These are phyloP conservation scores for Colletotrichum siamense DNA, from an alignment of 2,329 filamentous ascomycete genomes.

Conservation along the genomic window DNA sequence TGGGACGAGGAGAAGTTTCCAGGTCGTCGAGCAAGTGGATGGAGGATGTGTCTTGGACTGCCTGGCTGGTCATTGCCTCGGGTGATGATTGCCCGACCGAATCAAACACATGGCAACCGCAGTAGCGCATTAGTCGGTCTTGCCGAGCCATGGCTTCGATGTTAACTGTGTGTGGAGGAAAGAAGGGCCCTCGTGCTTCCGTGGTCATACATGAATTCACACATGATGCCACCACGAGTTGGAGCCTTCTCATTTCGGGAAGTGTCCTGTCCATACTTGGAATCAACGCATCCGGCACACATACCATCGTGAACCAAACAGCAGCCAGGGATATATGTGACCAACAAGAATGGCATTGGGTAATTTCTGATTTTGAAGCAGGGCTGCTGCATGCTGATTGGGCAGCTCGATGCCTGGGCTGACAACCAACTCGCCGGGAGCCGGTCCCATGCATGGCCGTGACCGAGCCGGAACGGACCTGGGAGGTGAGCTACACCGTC, in stretches of 20 bases:
- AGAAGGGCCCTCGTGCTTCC: no score
- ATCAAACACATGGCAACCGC: not conserved
- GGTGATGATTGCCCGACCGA: not conserved
- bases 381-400: not conserved
- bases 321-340: not conserved
- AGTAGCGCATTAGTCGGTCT: not conserved
- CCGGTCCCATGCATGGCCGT: not conserved
- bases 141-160: not conserved
- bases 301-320: not conserved
- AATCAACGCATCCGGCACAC: not conserved
- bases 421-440: not conserved
- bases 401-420: not conserved
- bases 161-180: not conserved
- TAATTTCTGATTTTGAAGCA: not conserved
- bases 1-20: not conserved
- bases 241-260: not conserved
- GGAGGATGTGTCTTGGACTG: not conserved
- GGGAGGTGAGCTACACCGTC: not conserved
- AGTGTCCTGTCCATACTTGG: not conserved
- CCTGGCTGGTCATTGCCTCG: not conserved
- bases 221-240: not conserved
- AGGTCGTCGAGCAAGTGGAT: not conserved
- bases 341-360: not conserved
- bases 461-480: not conserved
- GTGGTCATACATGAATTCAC: no score